Evolutionary conservation across 2,329 filamentous ascomycete species (phyloP).

Genomic region (Alternaria angustiovoidea): DNA sequence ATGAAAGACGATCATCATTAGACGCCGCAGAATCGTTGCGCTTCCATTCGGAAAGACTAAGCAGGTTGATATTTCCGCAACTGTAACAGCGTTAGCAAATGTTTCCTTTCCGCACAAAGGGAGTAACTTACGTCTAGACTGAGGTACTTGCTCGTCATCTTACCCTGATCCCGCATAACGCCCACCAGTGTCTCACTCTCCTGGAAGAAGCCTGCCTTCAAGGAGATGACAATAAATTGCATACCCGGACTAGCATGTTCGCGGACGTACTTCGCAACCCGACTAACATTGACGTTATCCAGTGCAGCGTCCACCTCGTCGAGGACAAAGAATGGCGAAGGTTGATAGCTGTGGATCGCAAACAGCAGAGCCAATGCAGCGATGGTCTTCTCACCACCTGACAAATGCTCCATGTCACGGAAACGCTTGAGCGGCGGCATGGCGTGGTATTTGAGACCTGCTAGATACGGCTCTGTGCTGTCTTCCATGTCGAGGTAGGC

Average conservation of each 20-base stretch:
- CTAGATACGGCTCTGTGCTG: conserved; percentile 93
- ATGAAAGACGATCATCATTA: not conserved
- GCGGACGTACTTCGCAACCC: conserved; percentile 94
- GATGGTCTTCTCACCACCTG: conserved; percentile 98
- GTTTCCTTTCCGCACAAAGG: not conserved
- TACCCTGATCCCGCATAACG: conserved; percentile 92
- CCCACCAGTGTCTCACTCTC: conserved; percentile 95
- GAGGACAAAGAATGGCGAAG: conserved; percentile 95
- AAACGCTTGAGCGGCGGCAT: conserved; percentile 99
- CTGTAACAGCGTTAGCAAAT: conserved; percentile 8
- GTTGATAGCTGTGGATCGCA: conserved; percentile 95
- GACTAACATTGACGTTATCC: conserved; percentile 96
- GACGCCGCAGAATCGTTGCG: not conserved
- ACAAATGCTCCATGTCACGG: conserved; percentile 98
- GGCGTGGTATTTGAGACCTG: conserved; percentile 96
- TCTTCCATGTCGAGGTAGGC: conserved; percentile 94
- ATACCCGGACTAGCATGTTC: conserved; percentile 95
- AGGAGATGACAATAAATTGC: conserved; percentile 98
- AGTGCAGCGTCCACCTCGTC: conserved; percentile 98
- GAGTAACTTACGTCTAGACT: conserved; percentile 85
- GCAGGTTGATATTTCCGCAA: conserved; percentile 15
- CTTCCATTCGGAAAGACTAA: not conserved
- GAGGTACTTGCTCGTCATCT: conserved; percentile 89
- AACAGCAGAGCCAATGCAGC: conserved; percentile 95
- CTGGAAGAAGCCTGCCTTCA: conserved; percentile 96